Base-by-base conservation (phyloP, 2,329 filamentous ascomycete species). In the Nigrospora osmanthi region DNA sequence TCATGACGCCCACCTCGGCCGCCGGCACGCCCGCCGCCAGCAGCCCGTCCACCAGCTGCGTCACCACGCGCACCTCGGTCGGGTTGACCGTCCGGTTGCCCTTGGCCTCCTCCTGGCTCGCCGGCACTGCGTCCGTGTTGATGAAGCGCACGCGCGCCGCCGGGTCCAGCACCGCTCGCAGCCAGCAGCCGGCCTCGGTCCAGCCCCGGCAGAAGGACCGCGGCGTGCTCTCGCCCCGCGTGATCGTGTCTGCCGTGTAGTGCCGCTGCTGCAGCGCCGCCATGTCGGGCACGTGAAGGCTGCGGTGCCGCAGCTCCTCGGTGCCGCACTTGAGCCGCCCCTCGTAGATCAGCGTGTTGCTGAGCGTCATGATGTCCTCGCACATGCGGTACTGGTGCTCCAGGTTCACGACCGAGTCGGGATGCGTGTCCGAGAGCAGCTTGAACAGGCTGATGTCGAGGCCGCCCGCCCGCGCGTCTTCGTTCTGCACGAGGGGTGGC, bases 331-430 rank as follows among this genome's bases (percentile, higher is more conserved):
- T 91, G 34, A 98, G 75, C 33, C 83, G 80, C 5, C 90, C 91
- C n/a, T 83, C 75, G 67, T 98, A 98, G 56, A 98, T 96, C 45
- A 98, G 76, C 1, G 80, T 86, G 63, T 96, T 98, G 50, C 89
- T 94, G 13, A 98, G 76, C 2, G 84, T 77, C 91, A 97, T 97
- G 49, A 98, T 87, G 49, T 98, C 93, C 54, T 93, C 87, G 57
- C 89, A 95, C 93, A 98, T 98, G 49, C 93, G 88, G 61, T 98
- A 98, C 61, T 98, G 93, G 58, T 96, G 89, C 56, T 93, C 89
- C 2, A 98, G 77, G 51, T 87, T 95, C 49, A 94, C 88, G 2
- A 98, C 90, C 1, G 89, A 89, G 39, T 81, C 72, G 0, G 93
- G 90, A 51, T 97, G 90, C 1, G 79, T 77, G 57, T 97, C 93